Evolutionary conservation across 2,329 filamentous ascomycete genomes (phyloP).

Genomic region (Penicillium nordicum): DNA sequence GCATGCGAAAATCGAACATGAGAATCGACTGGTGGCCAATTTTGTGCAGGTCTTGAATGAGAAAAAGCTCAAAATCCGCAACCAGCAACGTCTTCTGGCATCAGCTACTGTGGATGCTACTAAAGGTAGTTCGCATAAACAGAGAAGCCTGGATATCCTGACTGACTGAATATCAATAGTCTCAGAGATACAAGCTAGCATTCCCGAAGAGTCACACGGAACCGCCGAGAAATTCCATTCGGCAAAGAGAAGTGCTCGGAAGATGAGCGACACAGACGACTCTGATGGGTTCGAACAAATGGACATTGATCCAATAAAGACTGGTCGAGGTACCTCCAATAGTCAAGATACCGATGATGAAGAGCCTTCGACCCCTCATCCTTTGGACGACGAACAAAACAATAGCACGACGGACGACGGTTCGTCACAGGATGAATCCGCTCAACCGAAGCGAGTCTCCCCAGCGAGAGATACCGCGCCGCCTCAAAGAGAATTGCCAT

Average conservation of each 20-base stretch:
- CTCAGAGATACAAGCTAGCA: slow-evolving; percentile 25
- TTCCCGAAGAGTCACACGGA: slow-evolving; percentile 10
- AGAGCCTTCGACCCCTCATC: slow-evolving; percentile 29
- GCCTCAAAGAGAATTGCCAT: slow-evolving; percentile 44
- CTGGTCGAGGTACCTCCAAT: slow-evolving; percentile 7
- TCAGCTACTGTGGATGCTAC: slow-evolving; percentile 46
- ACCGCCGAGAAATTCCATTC: slow-evolving; percentile 14
- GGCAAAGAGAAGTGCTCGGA: slow-evolving; percentile 30
- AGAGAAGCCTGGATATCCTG: background rate
- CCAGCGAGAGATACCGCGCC: slow-evolving; percentile 14
- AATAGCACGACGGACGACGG: slow-evolving; percentile 33
- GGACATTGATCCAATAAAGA: slow-evolving; percentile 29
- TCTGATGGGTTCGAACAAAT: slow-evolving; percentile 39
- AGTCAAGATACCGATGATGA: slow-evolving; percentile 28
- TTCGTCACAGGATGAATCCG: background rate
- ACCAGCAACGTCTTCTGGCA: slow-evolving; percentile 56
- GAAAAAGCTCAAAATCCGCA: slow-evolving; percentile 63
- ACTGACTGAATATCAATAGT: slow-evolving; percentile 16
- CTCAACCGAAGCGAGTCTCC: background rate
- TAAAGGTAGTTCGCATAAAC: slow-evolving; percentile 28
- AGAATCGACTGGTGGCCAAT: slow-evolving; percentile 56
- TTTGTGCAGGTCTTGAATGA: slow-evolving; percentile 58
- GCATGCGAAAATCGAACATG: slow-evolving; percentile 54
- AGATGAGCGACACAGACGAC: slow-evolving; percentile 23
- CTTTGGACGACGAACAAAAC: slow-evolving; percentile 34